phyloP scores from a whole-genome alignment of 2,329 filamentous ascomycete species.

The Pseudogymnoascus sp. region DNA sequence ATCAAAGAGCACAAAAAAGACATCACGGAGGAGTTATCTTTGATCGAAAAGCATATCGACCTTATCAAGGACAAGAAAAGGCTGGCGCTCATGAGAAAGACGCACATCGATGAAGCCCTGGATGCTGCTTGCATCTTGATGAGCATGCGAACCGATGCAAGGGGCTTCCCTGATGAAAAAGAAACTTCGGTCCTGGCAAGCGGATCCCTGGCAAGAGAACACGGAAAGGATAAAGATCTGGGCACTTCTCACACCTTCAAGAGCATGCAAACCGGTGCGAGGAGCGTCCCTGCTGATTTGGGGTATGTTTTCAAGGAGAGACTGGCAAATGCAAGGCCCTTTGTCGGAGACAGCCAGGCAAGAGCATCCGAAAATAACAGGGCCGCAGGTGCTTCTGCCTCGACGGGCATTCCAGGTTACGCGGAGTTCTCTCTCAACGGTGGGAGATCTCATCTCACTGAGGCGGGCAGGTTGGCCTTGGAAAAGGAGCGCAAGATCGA shows the following conservation, averaged over 20 bases:
- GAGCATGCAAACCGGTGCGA: background rate
- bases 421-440: background rate
- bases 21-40: background rate
- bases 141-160: background rate
- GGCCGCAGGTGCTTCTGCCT: background rate
- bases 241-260: background rate
- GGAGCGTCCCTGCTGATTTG: background rate
- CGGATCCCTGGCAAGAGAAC: background rate
- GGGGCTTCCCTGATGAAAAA: background rate
- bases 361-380: background rate
- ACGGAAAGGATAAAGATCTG: background rate
- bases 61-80: background rate
- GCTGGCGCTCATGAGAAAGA: background rate
- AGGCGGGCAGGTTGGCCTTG: background rate
- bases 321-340: background rate
- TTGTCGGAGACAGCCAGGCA: background rate
- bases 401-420: background rate
- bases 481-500: background rate
- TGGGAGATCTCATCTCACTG: background rate
- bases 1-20: background rate
- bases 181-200: background rate
- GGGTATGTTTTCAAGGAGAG: background rate
- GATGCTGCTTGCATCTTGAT: constrained; percentile 1
- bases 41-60: background rate
- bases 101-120: background rate